These are phyloP conservation scores for Dothideomycetes sp. DNA, from an alignment of 2,329 filamentous ascomycete species.

Conservation along the genomic window DNA sequence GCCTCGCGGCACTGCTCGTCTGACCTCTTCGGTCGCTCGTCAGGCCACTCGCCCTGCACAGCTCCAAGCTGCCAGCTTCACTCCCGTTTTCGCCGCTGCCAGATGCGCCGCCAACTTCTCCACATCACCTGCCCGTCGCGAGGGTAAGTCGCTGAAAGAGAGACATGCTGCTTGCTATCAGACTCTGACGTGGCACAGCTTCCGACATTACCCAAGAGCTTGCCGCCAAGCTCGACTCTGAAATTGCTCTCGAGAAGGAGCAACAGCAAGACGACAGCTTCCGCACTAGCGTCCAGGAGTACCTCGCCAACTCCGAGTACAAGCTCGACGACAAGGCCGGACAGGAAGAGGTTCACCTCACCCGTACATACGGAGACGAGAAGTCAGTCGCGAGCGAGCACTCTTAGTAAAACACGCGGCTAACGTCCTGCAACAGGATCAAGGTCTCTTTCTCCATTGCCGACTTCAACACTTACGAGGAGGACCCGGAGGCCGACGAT, in stretches of 20 bases:
- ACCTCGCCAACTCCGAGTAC: constrained; percentile 76
- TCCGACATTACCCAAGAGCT: constrained; percentile 64
- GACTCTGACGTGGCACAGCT: background rate
- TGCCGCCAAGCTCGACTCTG: constrained; percentile 72
- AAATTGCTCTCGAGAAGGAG: constrained; percentile 75
- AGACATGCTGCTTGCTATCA: too few species aligned
- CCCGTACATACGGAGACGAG: constrained; percentile 76
- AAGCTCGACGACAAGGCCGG: constrained; percentile 66
- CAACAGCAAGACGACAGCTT: constrained; percentile 60
- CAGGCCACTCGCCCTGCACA: constrained; percentile 23
- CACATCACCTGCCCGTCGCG: constrained; percentile 31
- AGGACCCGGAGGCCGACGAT: constrained; percentile 20
- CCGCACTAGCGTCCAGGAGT: constrained; percentile 59
- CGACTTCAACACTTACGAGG: constrained; percentile 53
- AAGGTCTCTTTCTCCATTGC: constrained; percentile 76
- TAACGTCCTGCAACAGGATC: constrained; percentile 43
- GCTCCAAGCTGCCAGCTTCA: constrained; percentile 13
- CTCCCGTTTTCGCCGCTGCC: constrained; percentile 16
- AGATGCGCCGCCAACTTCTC: constrained; percentile 32
- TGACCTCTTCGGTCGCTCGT: constrained; percentile 31
- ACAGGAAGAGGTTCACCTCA: constrained; percentile 78
- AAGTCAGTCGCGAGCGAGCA: constrained; percentile 48
- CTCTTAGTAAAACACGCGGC: constrained; percentile 19
- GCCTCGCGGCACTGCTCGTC: constrained; percentile 34
- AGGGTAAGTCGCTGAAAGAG: constrained; percentile 23